Base-by-base conservation (phyloP, 164 flowering plant species). In the Nymphaea colorata region DNA sequence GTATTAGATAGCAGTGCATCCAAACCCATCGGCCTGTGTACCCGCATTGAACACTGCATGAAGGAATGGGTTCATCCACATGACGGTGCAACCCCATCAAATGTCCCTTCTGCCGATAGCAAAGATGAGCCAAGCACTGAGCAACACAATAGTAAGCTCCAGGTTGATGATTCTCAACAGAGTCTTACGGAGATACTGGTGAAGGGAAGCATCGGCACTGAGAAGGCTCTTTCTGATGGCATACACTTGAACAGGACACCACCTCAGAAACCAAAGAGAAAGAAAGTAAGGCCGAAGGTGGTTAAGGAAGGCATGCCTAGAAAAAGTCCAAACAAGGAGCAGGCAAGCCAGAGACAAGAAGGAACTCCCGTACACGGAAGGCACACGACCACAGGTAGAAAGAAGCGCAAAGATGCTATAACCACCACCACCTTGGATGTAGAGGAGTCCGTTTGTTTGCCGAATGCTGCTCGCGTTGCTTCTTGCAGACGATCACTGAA, bases 231-330 rank as follows among this genome's bases (percentile, higher is more conserved):
- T 18, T 44, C 65, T 5, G 14, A 65, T 25, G 42, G 42, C 12
- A 25, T 70, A 65, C 64, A 70, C 64, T 64, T 59, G 55, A 70
- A 70, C 59, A 59, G 18, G 45, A 70, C 73, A 2, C 73, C 68
- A 3, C 64, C 42, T 15, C 73, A 70, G 65, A 70, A 70, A 62
- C 73, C 68, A 8, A 70, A 61, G 59, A 70, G 68, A 47, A 70
- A 44, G 41, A 70, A 70, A 74, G 85, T 85, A 73, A 78, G 86
- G 70, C 91, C 93, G 11, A 90, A 83, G 72, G 96, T 90, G 5
- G 47, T 85, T 5, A 72, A 5, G 15, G 91, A 88, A 79, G 82
- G 79, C 65, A 79, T 85, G 72, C 76, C 82, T n/a, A 86, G 76
- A 66, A 75, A 71, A 59, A 63, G 82, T 59, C 79, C 74, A 44